phyloP scores from a whole-genome alignment of 2,329 filamentous ascomycete genomes.

The Fusarium sp. region DNA sequence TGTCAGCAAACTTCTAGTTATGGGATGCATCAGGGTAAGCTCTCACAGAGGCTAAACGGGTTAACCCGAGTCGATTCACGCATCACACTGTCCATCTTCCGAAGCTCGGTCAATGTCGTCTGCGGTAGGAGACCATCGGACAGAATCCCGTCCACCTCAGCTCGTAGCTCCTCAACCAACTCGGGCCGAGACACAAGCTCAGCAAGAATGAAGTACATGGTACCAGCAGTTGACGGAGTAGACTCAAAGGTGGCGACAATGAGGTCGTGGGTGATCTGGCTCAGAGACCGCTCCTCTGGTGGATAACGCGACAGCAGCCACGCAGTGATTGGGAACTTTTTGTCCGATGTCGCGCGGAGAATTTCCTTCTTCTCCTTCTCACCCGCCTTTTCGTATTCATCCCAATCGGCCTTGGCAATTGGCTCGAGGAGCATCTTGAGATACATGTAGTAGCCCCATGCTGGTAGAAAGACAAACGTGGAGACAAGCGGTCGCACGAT shows the following conservation, averaged over 20 bases:
- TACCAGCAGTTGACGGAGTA: not conserved
- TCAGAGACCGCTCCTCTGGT: not conserved
- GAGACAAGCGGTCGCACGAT: not conserved
- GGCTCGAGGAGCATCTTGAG: not conserved
- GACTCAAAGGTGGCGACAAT: not conserved
- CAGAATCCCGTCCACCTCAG: not conserved
- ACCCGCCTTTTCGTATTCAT: not conserved
- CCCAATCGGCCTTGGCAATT: not conserved
- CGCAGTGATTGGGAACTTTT: not conserved
- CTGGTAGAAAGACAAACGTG: not conserved
- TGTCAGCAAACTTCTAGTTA: not conserved
- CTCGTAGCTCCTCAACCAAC: not conserved
- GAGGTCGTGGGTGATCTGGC: not conserved
- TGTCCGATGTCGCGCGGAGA: not conserved
- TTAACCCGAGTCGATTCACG: not conserved
- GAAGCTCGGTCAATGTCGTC: not conserved
- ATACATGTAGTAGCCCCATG: not conserved
- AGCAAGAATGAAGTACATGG: not conserved
- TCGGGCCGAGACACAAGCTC: not conserved
- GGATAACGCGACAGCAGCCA: not conserved
- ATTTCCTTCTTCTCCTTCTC: not conserved
- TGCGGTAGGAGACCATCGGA: not conserved
- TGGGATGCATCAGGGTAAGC: not conserved
- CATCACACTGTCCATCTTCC: not conserved
- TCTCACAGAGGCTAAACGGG: not conserved